Percentiles rank a stretch among this genome's conserved stretches.
Evolutionary conservation across 495 filamentous ascomycete genomes (phyloP).

Genomic region (Trichoderma erinaceum): DNA sequence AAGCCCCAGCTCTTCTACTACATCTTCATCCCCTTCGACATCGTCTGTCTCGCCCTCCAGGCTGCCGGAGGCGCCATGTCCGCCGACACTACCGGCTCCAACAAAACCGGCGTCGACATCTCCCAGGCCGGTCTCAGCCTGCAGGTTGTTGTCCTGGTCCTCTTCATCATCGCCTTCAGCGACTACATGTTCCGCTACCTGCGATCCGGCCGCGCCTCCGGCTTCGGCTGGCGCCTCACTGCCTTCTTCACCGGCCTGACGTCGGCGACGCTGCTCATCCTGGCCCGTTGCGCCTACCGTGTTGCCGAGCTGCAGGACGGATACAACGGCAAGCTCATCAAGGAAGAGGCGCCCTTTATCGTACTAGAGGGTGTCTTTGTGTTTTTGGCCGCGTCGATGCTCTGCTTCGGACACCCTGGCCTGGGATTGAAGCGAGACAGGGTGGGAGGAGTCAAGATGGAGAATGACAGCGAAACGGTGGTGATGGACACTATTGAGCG

Average conservation of each 20-base stretch:
- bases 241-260: slow-evolving; percentile 37
- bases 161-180: slow-evolving; percentile 34
- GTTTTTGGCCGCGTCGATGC: slow-evolving; percentile 4
- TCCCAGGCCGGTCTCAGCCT: slow-evolving; percentile 43
- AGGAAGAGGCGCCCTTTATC: slow-evolving; percentile 41
- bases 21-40: slow-evolving; percentile 50
- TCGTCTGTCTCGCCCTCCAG: slow-evolving; percentile 46
- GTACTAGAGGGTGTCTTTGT: slow-evolving; percentile 41
- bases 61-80: slow-evolving; percentile 45
- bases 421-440: slow-evolving; percentile 7
- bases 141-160: slow-evolving; percentile 39
- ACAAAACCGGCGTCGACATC: slow-evolving; percentile 39
- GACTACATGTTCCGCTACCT: slow-evolving; percentile 38
- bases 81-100: slow-evolving; percentile 21
- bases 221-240: slow-evolving; percentile 24
- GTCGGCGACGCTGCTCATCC: slow-evolving; percentile 35
- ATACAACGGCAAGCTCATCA: slow-evolving; percentile 37
- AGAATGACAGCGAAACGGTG: not conserved
- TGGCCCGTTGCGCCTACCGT: slow-evolving; percentile 41
- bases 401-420: slow-evolving; percentile 15
- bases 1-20: slow-evolving; percentile 45
- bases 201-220: slow-evolving; percentile 9
- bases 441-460: not conserved
- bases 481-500: not conserved
- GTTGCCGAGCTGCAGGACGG: slow-evolving; percentile 45